phyloP scores from a whole-genome alignment of 2,329 filamentous ascomycete species.

The Diaporthe vexans region DNA sequence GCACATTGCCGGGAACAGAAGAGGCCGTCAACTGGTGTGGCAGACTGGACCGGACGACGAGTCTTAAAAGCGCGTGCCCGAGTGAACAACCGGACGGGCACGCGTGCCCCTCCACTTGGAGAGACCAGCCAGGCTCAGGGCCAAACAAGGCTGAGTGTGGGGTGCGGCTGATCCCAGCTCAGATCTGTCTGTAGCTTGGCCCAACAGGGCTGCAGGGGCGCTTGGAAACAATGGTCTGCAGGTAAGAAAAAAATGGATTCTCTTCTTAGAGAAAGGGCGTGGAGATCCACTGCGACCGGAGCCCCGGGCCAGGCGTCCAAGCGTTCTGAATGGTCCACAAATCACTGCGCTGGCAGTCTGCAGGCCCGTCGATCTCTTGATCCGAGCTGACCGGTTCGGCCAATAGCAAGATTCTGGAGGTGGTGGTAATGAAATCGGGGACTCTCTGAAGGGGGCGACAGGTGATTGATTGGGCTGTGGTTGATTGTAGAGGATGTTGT shows the following conservation, averaged over 20 bases:
- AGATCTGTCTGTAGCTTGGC: constrained; percentile 36
- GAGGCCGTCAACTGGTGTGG: constrained; percentile 2
- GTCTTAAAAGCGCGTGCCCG: not conserved
- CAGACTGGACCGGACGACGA: not conserved
- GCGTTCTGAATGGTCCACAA: constrained; percentile 33
- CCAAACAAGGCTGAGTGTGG: constrained; percentile 38
- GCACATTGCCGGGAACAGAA: constrained; percentile 10
- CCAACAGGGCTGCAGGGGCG: constrained; percentile 34
- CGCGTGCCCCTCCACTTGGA: constrained; percentile 29
- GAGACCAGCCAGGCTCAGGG: constrained; percentile 5
- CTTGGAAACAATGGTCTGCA: constrained; percentile 11
- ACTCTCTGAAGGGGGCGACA: not conserved
- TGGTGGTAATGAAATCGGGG: not conserved
- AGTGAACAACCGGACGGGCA: constrained; percentile 5
- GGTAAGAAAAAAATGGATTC: constrained; percentile 31
- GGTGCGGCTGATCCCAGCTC: constrained; percentile 34
- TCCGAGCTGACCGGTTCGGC: not conserved
- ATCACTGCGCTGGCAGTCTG: constrained; percentile 33
- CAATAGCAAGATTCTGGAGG: constrained; percentile 2
- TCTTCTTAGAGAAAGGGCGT: constrained; percentile 29
- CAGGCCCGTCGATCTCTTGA: constrained; percentile 11
- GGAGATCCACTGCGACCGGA: constrained; percentile 39
- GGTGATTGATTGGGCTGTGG: not conserved
- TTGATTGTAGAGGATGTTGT: not conserved
- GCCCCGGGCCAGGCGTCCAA: constrained; percentile 13